Conservation (phyloP, 768 basidiomycete species). For the Pulveroboletus sp. region DNA sequence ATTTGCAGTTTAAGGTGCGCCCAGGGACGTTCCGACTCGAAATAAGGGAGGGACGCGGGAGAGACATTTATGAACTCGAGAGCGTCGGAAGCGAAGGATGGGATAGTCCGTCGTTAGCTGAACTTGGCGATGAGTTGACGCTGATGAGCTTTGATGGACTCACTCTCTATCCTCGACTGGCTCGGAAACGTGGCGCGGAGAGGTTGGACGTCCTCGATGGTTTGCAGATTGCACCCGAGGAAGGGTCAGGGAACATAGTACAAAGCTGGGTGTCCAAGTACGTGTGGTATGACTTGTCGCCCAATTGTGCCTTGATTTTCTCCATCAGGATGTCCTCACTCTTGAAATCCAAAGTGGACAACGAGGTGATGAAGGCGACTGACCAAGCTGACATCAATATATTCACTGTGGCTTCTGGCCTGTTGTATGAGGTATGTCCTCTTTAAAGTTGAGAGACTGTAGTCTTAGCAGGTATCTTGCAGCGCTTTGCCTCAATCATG, state of each 20-base stretch:
- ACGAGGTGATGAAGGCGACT: constrained; percentile 12
- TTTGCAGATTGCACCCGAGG: constrained; percentile 26
- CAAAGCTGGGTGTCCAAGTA: constrained; percentile 51
- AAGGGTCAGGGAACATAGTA: constrained; percentile 38
- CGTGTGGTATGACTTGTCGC: constrained; percentile 10
- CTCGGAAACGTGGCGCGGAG: constrained; percentile 72
- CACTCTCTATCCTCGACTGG: constrained; percentile 80
- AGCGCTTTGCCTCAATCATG: constrained; percentile 99
- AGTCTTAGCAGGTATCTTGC: constrained; percentile 4
- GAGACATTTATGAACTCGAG: constrained; percentile 75
- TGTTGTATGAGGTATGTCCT: constrained; percentile 83
- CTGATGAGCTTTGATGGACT: constrained; percentile 88
- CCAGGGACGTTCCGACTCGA: constrained; percentile 84
- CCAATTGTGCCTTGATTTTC: constrained; percentile 3
- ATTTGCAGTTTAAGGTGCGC: constrained; percentile 90
- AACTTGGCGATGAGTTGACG: constrained; percentile 69
- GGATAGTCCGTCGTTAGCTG: constrained; percentile 67
- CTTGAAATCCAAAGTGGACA: constrained; percentile 32
- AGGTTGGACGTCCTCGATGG: constrained; percentile 70
- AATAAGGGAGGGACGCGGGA: constrained; percentile 77
- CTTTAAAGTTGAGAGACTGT: background rate
- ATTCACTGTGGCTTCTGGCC: constrained; percentile 96
- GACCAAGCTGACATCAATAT: constrained; percentile 93
- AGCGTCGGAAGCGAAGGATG: constrained; percentile 89
- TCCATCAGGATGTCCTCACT: constrained; percentile 41